These are phyloP conservation scores for Cladophialophora psammophila DNA, from an alignment of 2,329 filamentous ascomycete species.

Conservation along the genomic window DNA sequence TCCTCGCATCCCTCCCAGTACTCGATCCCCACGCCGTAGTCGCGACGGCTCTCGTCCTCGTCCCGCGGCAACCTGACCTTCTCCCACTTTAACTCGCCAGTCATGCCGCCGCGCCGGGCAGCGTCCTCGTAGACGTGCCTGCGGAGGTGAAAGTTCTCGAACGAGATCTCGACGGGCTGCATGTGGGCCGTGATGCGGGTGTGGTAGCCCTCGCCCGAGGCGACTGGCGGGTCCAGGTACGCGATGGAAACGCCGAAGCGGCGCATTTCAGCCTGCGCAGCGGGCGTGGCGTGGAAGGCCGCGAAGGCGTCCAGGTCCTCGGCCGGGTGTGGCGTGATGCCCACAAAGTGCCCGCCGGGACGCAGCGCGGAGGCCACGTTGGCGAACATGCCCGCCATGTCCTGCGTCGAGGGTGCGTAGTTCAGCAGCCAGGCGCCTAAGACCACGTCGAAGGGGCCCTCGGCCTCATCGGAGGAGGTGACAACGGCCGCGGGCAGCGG, in stretches of 20 bases:
- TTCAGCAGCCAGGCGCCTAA: constrained; percentile 50
- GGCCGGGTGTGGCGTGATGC: constrained; percentile 42
- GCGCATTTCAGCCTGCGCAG: constrained; percentile 1
- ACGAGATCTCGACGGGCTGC: constrained; percentile 22
- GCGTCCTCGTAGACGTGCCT: constrained; percentile 23
- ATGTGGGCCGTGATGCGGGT: constrained; percentile 30
- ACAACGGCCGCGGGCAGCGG: neutral
- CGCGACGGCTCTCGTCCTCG: constrained; percentile 14
- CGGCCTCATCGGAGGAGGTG: constrained; percentile 1
- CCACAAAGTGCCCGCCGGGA: constrained; percentile 47
- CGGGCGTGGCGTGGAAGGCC: constrained; percentile 34
- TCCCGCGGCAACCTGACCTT: constrained; percentile 9
- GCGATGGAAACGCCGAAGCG: constrained; percentile 10
- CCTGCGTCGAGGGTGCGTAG: constrained; percentile 44
- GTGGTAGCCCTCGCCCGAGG: constrained; percentile 19
- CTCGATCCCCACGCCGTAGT: constrained; percentile 17
- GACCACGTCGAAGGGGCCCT: constrained; percentile 48
- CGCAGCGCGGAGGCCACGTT: constrained; percentile 48
- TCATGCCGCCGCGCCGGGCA: constrained; percentile 23
- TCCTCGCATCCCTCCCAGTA: constrained; percentile 29
- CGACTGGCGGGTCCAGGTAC: neutral
- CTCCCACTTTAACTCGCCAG: constrained; percentile 21
- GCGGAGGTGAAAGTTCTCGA: constrained; percentile 32
- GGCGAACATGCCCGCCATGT: constrained; percentile 46
- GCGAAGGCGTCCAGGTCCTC: constrained; percentile 39